Base-by-base conservation (phyloP, 768 basidiomycete species). In the Mycena sanguinolenta region DNA sequence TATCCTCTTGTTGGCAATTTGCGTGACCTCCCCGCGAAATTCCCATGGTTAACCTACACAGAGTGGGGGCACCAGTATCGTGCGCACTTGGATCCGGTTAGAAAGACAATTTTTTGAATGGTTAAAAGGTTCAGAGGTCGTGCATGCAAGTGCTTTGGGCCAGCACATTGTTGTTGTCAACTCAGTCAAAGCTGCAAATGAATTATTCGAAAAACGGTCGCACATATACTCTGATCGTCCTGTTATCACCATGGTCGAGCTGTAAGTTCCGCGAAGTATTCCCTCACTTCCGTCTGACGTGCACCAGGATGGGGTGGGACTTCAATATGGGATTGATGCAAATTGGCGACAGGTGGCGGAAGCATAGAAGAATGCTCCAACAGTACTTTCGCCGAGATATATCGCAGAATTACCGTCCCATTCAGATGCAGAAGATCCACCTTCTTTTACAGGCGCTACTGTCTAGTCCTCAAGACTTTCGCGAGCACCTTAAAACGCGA, bases 261-360 rank as follows among this genome's bases (percentile, higher is more conserved):
- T 75, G 75, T 77, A 42, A 58, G 69, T 21, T 70, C 10, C 32
- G 32, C 32, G 10, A 34, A 5, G 32, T 34, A 34, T 13, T 9
- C 8, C 16, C 52, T 16, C n/a, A 30, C 16, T 30, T 32, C 8
- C 28, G 2, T 1, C 30, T 34, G 21, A 25, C 42, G 19, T 32
- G 38, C 32, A 76, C 75, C 52, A 77, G 67, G 19, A 52, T 80
- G 75, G 81, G 80, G 9, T 83, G 79, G 80, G 72, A 79, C 17
- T 80, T 79, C 61, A 77, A 75, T 66, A 27, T 77, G 9, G 77
- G 58, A 2, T 36, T 82, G 6, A 77, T 79, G 71, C 74, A 66
- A 13, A 79, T 82, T 42, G 78, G 77, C 1, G 73, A 78, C 0
- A 34, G 42, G 44, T 83, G 82, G 83, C 74, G 79, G 44, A 44